Evolutionary conservation across 495 filamentous ascomycete species (phyloP).

Genomic region (Haplographium delicatum): DNA sequence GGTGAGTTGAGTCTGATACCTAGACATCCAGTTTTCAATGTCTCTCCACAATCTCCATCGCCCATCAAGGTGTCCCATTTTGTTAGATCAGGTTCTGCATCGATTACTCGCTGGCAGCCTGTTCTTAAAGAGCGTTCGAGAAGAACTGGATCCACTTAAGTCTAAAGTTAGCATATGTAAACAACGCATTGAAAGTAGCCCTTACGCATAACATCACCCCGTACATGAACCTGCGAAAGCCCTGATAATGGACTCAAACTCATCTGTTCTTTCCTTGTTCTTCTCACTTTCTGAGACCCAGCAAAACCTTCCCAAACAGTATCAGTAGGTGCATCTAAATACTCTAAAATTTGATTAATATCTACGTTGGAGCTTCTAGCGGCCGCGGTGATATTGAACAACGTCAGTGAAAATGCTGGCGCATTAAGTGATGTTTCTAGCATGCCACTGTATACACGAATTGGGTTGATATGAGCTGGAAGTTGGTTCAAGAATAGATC

Average conservation of each 20-base stretch:
- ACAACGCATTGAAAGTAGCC: no score
- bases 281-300: no score
- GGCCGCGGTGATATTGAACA: not conserved
- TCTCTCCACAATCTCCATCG: slow-evolving; percentile 58
- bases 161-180: not conserved
- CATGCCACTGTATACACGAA: not conserved
- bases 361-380: not conserved
- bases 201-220: no score
- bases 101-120: not conserved
- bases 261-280: no score
- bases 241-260: no score
- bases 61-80: slow-evolving; percentile 59
- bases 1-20: no score
- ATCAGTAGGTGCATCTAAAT: not conserved
- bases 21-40: slow-evolving; percentile 32
- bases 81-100: slow-evolving; percentile 51
- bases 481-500: not conserved
- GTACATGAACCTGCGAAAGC: no score
- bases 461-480: not conserved
- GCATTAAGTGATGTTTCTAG: not conserved
- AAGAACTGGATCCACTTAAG: not conserved
- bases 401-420: not conserved
- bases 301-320: not conserved
- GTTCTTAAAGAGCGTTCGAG: not conserved
- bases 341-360: not conserved